Conservation (phyloP, 441 rosid species). For the Viola pubescens region DNA sequence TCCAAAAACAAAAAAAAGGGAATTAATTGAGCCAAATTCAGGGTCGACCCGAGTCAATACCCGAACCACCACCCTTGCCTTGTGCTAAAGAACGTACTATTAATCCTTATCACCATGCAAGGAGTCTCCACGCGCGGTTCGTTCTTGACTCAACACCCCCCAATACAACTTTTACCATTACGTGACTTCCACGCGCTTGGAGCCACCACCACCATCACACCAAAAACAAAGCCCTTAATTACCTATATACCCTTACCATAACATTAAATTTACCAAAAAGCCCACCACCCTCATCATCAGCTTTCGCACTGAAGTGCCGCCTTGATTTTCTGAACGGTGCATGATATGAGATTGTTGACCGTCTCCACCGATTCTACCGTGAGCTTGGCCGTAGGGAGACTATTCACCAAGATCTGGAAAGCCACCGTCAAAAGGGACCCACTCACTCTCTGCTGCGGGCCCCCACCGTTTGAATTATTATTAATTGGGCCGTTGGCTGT, state of each 20-base stretch:
- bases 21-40: slow-evolving; percentile 19
- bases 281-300: slow-evolving; percentile 20
- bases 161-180: no score
- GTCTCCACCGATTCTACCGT: slow-evolving; percentile 81
- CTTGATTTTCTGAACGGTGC: slow-evolving; percentile 82
- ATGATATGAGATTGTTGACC: slow-evolving; percentile 69
- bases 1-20: no score
- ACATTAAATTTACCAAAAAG: not conserved
- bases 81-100: slow-evolving; percentile 24
- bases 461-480: slow-evolving; percentile 11
- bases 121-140: slow-evolving; percentile 72
- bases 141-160: slow-evolving; percentile 94
- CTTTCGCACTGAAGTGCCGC: slow-evolving; percentile 72
- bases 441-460: slow-evolving; percentile 33
- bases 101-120: slow-evolving; percentile 30
- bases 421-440: slow-evolving; percentile 87
- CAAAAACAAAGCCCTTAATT: slow-evolving; percentile 2
- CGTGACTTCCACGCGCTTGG: slow-evolving; percentile 12
- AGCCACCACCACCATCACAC: slow-evolving; percentile 8
- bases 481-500: slow-evolving; percentile 18
- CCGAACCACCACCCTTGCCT: slow-evolving; percentile 89
- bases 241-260: not conserved
- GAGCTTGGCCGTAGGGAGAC: slow-evolving; percentile 68
- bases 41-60: slow-evolving; percentile 88
- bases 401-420: slow-evolving; percentile 69